Evolutionary conservation across 495 filamentous ascomycete species (phyloP), one percentile per base, ranked within the genome.

Genomic region (Xylaria nigripes): DNA sequence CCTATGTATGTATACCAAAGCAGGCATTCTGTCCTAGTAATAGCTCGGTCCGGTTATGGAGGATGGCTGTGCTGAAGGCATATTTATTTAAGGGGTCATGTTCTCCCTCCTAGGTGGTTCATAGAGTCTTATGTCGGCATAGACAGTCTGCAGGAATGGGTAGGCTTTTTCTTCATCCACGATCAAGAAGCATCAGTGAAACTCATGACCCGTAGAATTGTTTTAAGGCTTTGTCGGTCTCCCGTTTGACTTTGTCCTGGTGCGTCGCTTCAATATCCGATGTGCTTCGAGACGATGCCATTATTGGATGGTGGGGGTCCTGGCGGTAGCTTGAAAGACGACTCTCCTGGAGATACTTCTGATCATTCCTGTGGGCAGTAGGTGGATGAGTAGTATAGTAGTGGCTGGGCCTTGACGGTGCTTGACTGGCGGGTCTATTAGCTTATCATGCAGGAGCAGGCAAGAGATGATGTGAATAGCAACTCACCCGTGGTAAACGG

Each of bases 321-420:
- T 55, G 22, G 6, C 15, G 1, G 16, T 47, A 55, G 15, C 44
- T 47, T 21, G 41, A 54, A 13, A 54, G 13, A 30, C 51, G 43
- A 18, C 45, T 46, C 30, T 29, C 19, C 32, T 41, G 43, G 27
- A 54, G 44, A n/a, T 32, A 27, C 24, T 32, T 42, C n/a, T 46
- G 30, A 32, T 48, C 32, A 44, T 22, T 18, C 9, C 22, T 0
- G n/a, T 54, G 51, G 18, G 43, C 38, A 32, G 51, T 47, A 6
- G 44, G 51, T 23, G 51, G 51, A 22, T 54, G 43, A 16, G 51
- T 46, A 32, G 22, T 48, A 32, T 54, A 47, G 32, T 21, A 23
- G 19, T 54, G 51, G 7, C 36, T 44, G 10, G 51, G 34, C 5
- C 41, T 46, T 16, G 13, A 16, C 6, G 51, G 18, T 9, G 22